These are phyloP conservation scores for Schrenkiella parvula DNA, from an alignment of 345 rosid genomes.

Conservation along the genomic window DNA sequence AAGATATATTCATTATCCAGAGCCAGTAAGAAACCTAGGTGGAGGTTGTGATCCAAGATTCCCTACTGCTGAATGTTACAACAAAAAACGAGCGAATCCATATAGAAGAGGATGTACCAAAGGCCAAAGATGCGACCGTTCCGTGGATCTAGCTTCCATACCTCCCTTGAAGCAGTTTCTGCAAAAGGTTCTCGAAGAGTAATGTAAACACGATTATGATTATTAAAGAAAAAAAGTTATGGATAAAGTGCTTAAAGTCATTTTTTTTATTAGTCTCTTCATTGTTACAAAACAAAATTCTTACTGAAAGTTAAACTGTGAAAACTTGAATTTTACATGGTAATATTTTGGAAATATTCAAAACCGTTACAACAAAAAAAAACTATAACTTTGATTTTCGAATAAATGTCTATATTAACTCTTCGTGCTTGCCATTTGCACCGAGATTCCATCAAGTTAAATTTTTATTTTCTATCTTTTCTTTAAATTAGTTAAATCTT, in stretches of 20 bases:
- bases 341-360: no score
- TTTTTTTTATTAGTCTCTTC: not conserved
- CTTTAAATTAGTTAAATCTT: no score
- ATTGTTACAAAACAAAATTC: no score
- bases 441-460: no score
- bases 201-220: not conserved
- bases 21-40: not conserved
- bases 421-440: no score
- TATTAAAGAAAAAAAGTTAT: not conserved
- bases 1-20: not conserved
- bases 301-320: no score
- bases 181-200: not conserved
- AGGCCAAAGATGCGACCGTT: not conserved
- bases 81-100: not conserved
- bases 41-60: not conserved
- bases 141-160: not conserved
- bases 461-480: no score
- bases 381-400: no score
- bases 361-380: no score
- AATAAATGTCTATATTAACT: no score
- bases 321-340: no score
- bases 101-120: not conserved
- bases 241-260: not conserved
- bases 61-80: not conserved
- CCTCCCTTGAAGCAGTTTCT: not conserved